Evolutionary conservation across 768 basidiomycete genomes (phyloP), one percentile per base, ranked within the genome.

Genomic region (Boletus reticuloceps): DNA sequence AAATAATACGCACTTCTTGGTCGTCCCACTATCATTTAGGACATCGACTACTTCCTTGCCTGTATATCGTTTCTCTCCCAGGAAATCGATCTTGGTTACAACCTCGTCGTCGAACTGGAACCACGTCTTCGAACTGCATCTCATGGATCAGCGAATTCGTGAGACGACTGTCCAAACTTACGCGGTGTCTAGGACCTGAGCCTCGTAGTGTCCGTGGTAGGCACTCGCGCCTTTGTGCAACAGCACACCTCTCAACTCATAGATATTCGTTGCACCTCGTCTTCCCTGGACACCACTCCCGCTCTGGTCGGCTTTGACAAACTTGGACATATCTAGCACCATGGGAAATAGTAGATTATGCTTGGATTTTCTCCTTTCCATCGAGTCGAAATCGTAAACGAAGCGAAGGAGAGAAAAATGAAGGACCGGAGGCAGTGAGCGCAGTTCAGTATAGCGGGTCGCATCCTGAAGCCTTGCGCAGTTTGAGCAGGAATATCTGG

Each of bases 381-480:
- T 82, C 0, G 86, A 83, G 22, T 82, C 72, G 34, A 86, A 61
- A 71, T 95, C 91, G 63, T 89, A 98, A 29, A 91, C 84, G 71
- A 98, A 98, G n/a, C 96, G 90, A 53, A 96, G 80, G 49, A 98
- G 73, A 20, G 94, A 94, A 63, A 98, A 88, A 70, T 98, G 92
- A 3, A 98, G 78, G 7, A 94, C 88, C 0, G 92, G 91, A 2
- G 96, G 96, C 6, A 97, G 79, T 50, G 78, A 67, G 25, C 77
- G 78, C 14, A 96, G 72, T 62, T 86, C 79, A 2, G 85, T 86
- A 60, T 86, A 85, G 9, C 96, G 85, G 17, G 81, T 85, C 6
- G 96, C 96, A 55, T 92, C 83, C 68, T 88, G 86, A 10, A 92
- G 79, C 22, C 70, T 71, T 41, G 84, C 75, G 66, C 96, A 98